Conservation (phyloP, 768 basidiomycete species). For the Gelatoporia subvermispora region DNA sequence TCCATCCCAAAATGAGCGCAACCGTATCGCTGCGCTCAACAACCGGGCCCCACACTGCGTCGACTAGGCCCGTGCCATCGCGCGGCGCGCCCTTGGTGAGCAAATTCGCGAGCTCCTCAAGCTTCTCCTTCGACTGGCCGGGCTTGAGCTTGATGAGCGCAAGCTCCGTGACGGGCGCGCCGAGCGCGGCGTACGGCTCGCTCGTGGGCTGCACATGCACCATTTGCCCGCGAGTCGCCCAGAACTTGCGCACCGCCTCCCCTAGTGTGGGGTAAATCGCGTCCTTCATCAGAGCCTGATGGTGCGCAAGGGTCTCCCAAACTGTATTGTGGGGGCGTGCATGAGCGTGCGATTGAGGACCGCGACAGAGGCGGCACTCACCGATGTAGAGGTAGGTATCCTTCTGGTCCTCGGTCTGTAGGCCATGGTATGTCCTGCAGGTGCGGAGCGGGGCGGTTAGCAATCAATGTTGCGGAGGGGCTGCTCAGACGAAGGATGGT, state of each 20-base stretch:
- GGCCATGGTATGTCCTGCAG: slow-evolving; percentile 13
- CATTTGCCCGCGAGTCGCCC: background rate
- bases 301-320: slow-evolving; percentile 10
- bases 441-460: no score
- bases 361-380: background rate
- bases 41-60: slow-evolving; percentile 7
- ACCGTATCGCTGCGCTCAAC: slow-evolving; percentile 2
- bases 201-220: slow-evolving; percentile 4
- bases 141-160: slow-evolving; percentile 4
- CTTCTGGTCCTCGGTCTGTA: slow-evolving; percentile 12
- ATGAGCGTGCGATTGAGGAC: background rate
- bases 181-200: slow-evolving; percentile 10
- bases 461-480: no score
- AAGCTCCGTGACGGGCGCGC: slow-evolving; percentile 10
- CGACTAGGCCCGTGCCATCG: background rate
- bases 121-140: slow-evolving; percentile 1
- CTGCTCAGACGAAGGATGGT: background rate
- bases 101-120: slow-evolving; percentile 4
- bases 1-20: slow-evolving; percentile 8
- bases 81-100: slow-evolving; percentile 4
- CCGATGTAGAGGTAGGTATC: slow-evolving; percentile 11
- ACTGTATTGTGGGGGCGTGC: background rate
- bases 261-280: no score
- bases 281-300: background rate
- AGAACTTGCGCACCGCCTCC: background rate